These are phyloP conservation scores for Ceratobasidium sp. DNA, from an alignment of 1,284 basidiomycete species.

Conservation along the genomic window DNA sequence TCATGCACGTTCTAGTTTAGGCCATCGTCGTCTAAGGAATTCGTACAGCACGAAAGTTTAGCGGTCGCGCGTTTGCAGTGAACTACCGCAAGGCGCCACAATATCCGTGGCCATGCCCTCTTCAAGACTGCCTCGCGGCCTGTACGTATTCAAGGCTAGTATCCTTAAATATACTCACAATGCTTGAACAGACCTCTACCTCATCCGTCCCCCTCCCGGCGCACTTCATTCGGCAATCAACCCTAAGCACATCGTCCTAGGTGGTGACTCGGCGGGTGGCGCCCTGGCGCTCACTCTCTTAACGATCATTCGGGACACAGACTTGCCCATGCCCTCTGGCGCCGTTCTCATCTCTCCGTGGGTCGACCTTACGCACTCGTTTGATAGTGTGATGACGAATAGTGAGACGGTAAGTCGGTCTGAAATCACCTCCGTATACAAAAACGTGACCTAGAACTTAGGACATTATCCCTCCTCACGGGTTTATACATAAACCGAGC, in stretches of 20 bases:
- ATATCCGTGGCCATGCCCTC: conserved; percentile 95
- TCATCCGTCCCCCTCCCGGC: conserved; percentile 76
- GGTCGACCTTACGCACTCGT: conserved; percentile 61
- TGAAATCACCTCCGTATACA: conserved; percentile 18
- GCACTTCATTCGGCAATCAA: conserved; percentile 83
- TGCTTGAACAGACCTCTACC: conserved; percentile 74
- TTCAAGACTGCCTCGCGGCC: conserved; percentile 88
- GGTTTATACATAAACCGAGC: conserved; percentile 72
- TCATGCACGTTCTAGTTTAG: background rate
- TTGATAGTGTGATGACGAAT: conserved; percentile 56
- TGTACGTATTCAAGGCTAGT: conserved; percentile 63
- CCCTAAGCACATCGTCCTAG: conserved; percentile 85
- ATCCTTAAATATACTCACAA: conserved; percentile 53
- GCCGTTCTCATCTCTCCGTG: conserved; percentile 50
- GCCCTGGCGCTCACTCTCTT: conserved; percentile 87
- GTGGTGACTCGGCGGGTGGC: conserved; percentile 95
- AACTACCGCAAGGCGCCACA: conserved; percentile 93
- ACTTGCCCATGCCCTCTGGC: conserved; percentile 66
- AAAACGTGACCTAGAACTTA: conserved; percentile 55
- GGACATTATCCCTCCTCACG: conserved; percentile 75
- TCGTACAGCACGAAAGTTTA: conserved; percentile 34
- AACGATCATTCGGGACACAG: conserved; percentile 78
- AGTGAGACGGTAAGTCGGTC: conserved; percentile 62
- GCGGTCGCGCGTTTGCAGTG: conserved; percentile 68
- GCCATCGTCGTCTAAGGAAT: background rate